Evolutionary conservation across 73 alveolate species (phyloP), one percentile per base, ranked within the genome.

Genomic region (Paraurostyla sp.): DNA sequence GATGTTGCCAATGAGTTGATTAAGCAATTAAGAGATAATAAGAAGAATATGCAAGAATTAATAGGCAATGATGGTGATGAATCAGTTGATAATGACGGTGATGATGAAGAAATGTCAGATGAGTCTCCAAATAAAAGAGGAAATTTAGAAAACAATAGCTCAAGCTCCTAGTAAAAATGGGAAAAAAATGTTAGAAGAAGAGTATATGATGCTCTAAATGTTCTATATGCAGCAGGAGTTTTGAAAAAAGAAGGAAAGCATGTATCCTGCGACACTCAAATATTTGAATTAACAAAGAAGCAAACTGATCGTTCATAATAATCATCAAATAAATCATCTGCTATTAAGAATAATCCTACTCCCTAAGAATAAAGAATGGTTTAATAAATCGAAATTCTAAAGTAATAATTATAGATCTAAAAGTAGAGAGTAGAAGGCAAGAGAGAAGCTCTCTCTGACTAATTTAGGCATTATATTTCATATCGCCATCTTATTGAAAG

Each of bases 181-280:
- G 98, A 95, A 49, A 87, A 95, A 57, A 96, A 95, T 76, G 94
- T 96, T 35, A 91, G 97, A 65, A 86, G 99, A 71, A 85, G 99
- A 82, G 98, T 96, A 9, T 96, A 96, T 69, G 98, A 95, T 63
- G 98, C 99, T 0, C 92, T 96, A n/a, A 96, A 95, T 87, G 98
- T 96, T 11, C 89, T 96, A 50, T 95, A 88, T 45, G 97, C 98
- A 1, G 92, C 95, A 0, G 95, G 94, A 32, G 94, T 96, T 32
- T 69, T 96, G 42, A 85, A 69, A 71, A 96, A 94, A 58, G 85
- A 85, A 18, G 95, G 94, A 20, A 94, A 96, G 73, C 68, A 68
- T 54, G 97, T 93, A 43, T 58, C 49, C 33, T 76, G 93, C 62
- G 88, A 91, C 75, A 25, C 42, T 7, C 49, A 76, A 38, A 84